Percentiles rank a stretch among this genome's conserved stretches.
Evolutionary conservation across 2,329 filamentous ascomycete genomes (phyloP).

Genomic region (Shiraia sp.): DNA sequence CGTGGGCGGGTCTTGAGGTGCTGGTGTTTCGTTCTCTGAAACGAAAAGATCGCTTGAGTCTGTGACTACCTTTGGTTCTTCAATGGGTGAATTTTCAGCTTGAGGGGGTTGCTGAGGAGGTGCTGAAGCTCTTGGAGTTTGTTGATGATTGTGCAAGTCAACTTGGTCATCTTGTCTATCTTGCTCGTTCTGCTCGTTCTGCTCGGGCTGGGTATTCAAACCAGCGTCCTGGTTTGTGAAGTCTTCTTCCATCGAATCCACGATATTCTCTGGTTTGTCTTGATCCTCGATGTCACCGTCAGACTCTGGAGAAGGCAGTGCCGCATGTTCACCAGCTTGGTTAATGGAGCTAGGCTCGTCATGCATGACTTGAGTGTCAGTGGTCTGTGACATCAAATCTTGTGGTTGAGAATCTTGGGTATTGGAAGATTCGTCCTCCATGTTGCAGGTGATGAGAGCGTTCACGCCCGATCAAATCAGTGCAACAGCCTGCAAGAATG

Average conservation of each 20-base stretch:
- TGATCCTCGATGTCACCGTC: neutral
- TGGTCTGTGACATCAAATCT: neutral
- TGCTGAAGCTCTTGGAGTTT: too few relatives aligned
- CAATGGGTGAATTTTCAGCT: too few relatives aligned
- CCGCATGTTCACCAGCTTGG: too few relatives aligned
- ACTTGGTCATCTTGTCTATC: too few relatives aligned
- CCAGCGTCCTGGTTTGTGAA: too few relatives aligned
- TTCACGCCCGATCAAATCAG: too few relatives aligned
- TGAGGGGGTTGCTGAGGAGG: neutral
- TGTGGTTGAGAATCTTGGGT: neutral
- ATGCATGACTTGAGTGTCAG: neutral
- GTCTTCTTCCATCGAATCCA: neutral
- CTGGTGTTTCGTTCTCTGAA: neutral
- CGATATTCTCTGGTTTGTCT: neutral
- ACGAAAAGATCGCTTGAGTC: neutral
- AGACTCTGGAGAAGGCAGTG: neutral
- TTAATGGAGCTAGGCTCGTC: too few relatives aligned
- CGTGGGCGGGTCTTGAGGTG: neutral
- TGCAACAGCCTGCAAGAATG: too few relatives aligned
- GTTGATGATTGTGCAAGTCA: too few relatives aligned
- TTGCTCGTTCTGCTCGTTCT: neutral
- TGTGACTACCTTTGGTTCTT: too few relatives aligned
- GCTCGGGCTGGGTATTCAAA: too few relatives aligned
- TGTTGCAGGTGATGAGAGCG: neutral
- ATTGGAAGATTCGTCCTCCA: neutral